Base-by-base conservation (phyloP, 2,329 filamentous ascomycete genomes). In the Ophiocordyceps australis region DNA sequence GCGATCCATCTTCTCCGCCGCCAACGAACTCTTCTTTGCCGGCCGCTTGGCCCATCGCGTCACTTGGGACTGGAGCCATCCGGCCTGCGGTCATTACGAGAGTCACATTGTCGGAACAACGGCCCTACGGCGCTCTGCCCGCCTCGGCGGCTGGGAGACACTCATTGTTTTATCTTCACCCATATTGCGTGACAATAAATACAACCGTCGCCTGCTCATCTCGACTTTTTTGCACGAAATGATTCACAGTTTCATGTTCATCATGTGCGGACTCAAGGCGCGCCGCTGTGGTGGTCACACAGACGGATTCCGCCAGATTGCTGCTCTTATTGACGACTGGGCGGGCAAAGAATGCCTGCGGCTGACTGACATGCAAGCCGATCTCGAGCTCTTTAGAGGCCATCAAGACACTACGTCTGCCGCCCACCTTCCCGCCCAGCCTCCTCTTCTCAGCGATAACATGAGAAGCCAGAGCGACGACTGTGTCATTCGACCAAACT, bases 151-250 rank as follows among this genome's bases (percentile, higher is more conserved):
- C 9, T 71, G 62, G 38, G 70, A 75, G 43, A 73, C 69, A 2
- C 50, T 72, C 15, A 70, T 76, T 25, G 59, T 71, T 5, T 49
- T 75, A 9, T 74, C 68, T 4, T 55, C 57, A 3, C 61, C 65
- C 1, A 68, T 74, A 10, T 54, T 74, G n/a, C 52, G 50, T 20
- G 55, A 64, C 33, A 54, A 46, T 10, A 55, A 51, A 25, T 75
- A 69, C 42, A 70, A 68, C 40, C 50, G 69, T 5, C 55, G 66
- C 6, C 52, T 75, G 11, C 55, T 75, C 28, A 70, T 75, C 25
- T 67, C 65, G 6, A 71, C 70, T 0, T 74, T 76, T 33, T 39
- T 76, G 24, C 71, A 75, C 39, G 71, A 76, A 45, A 59, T 74
- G 36, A 69, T 75, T 24, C 70, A 75, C 46, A 69, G 68, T 44